These are phyloP conservation scores for Periglandula ipomoeae DNA, from an alignment of 2,329 filamentous ascomycete genomes.

Conservation along the genomic window DNA sequence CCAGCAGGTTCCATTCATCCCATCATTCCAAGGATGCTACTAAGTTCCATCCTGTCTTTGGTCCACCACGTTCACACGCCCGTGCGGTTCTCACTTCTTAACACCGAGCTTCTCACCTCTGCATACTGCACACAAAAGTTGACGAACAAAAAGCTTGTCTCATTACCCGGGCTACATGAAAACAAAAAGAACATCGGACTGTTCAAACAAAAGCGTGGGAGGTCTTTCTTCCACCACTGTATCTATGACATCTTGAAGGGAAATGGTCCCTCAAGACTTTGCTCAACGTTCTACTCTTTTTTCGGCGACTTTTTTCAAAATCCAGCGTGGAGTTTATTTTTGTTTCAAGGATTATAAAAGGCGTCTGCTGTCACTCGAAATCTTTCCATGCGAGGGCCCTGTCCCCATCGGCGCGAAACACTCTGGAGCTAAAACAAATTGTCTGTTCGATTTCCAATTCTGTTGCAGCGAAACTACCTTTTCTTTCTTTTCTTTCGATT, in stretches of 20 bases:
- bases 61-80: not conserved
- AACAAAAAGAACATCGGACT: not conserved
- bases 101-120: not conserved
- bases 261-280: not conserved
- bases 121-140: not conserved
- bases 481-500: conserved; percentile 3
- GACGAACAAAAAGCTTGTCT: not conserved
- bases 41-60: conserved; percentile 8
- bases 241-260: not conserved
- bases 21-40: conserved; percentile 44
- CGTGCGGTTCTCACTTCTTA: not conserved
- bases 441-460: not conserved
- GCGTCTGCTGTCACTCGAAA: not conserved
- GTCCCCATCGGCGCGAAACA: too few species aligned
- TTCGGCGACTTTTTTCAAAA: not conserved
- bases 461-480: not conserved
- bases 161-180: not conserved
- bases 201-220: not conserved
- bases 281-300: not conserved
- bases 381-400: too few species aligned
- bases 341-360: not conserved
- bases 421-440: not conserved
- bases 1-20: conserved; percentile 42
- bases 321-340: not conserved
- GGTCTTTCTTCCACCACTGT: not conserved